Conservation (phyloP, 176 grass and related monocot genomes). For the Miscanthus lutarioriparius region DNA sequence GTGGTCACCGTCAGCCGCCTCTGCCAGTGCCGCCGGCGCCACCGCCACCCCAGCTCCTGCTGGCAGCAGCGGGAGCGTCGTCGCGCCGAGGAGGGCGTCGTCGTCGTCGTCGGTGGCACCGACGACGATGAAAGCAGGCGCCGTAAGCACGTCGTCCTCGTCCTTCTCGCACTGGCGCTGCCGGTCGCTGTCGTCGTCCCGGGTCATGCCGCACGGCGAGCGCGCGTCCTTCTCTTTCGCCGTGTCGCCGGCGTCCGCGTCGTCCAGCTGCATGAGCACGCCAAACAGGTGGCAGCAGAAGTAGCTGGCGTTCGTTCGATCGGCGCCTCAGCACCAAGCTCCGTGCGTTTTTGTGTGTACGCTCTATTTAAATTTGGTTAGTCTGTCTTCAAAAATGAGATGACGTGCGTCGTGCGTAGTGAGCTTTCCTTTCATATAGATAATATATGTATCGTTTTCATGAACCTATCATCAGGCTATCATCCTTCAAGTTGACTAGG, state of each 20-base stretch:
- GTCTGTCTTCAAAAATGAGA: not conserved
- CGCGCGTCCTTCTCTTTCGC: conserved; percentile 51
- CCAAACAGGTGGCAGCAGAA: conserved; percentile 26
- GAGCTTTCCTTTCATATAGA: not conserved
- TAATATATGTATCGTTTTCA: not conserved
- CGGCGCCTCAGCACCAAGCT: not conserved
- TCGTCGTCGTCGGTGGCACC: not conserved
- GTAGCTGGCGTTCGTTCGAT: not conserved
- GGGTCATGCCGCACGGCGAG: conserved; percentile 41
- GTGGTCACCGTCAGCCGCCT: conserved; percentile 5
- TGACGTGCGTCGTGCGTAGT: not conserved
- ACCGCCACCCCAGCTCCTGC: not conserved
- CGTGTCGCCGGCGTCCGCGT: conserved; percentile 48
- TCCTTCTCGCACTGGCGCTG: conserved; percentile 53
- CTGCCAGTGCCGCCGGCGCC: not conserved
- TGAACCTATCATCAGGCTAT: not conserved
- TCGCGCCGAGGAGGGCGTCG: conserved; percentile 1
- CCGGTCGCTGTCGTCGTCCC: conserved; percentile 33
- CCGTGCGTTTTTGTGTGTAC: not conserved
- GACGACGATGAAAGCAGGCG: not conserved
- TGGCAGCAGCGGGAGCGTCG: not conserved
- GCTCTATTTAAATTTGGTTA: not conserved
- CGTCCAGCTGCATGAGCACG: conserved; percentile 54
- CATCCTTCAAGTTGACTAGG: not conserved
- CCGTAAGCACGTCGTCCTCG: conserved; percentile 4